Percentiles rank a stretch among this genome's conserved stretches.
These are phyloP conservation scores for Viola pubescens DNA, from an alignment of 441 rosid genomes.

Conservation along the genomic window DNA sequence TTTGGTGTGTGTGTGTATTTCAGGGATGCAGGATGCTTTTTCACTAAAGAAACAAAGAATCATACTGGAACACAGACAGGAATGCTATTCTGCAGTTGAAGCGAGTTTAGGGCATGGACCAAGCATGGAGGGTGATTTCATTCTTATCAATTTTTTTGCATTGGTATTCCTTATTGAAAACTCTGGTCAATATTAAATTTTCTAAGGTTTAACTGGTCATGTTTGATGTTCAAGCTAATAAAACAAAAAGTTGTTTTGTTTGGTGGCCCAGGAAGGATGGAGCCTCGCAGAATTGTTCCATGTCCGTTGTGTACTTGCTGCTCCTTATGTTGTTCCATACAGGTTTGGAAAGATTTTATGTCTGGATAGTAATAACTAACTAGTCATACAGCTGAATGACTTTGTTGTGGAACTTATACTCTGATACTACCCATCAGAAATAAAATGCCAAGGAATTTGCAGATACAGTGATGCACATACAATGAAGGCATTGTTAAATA, in stretches of 20 bases:
- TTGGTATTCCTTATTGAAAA: slow-evolving; percentile 43
- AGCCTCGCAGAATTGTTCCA: slow-evolving; percentile 78
- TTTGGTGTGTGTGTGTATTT: slow-evolving; percentile 3
- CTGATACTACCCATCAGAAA: no score
- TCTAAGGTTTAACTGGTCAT: neutral
- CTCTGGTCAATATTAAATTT: neutral
- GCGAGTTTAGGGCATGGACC: slow-evolving; percentile 47
- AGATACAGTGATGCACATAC: no score
- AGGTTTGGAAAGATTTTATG: slow-evolving; percentile 41
- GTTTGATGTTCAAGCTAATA: slow-evolving; percentile 1
- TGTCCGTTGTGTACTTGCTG: slow-evolving; percentile 66
- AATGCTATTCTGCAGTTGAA: slow-evolving; percentile 51
- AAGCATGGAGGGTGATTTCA: slow-evolving; percentile 52
- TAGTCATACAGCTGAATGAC: neutral
- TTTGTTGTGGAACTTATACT: neutral
- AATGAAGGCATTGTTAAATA: neutral
- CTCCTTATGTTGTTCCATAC: slow-evolving; percentile 94
- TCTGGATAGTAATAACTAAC: neutral
- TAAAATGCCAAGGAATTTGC: no score
- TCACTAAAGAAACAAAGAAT: slow-evolving; percentile 32
- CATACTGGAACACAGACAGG: slow-evolving; percentile 46
- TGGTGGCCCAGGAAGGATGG: slow-evolving; percentile 78
- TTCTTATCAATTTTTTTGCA: slow-evolving; percentile 80
- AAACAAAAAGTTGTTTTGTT: slow-evolving; percentile 7
- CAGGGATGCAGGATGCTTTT: slow-evolving; percentile 14